Evolutionary conservation across 2,329 filamentous ascomycete species (phyloP).

Genomic region (Monosporascus sp.): DNA sequence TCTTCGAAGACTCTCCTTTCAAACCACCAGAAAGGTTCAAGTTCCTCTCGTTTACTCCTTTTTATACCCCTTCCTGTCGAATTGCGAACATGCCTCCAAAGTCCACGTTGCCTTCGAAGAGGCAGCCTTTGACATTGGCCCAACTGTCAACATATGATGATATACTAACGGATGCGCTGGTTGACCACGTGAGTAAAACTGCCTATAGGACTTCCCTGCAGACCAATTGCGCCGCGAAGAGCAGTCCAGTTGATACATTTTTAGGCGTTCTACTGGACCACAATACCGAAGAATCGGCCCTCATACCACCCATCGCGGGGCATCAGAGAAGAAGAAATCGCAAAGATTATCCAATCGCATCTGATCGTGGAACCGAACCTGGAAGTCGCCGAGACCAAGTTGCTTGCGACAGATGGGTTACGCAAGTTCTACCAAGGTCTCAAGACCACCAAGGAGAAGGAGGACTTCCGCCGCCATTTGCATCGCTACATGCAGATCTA

Average conservation of each 20-base stretch:
- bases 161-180: constrained; percentile 86
- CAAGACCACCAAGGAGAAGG: constrained; percentile 71
- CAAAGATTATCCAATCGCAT: constrained; percentile 56
- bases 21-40: neutral
- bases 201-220: neutral
- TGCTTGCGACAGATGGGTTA: constrained; percentile 69
- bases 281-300: constrained; percentile 86
- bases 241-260: constrained; percentile 12
- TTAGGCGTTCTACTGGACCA: constrained; percentile 94
- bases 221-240: constrained; percentile 3
- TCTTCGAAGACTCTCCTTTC: too few relatives aligned
- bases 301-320: constrained; percentile 82
- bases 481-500: constrained; percentile 92
- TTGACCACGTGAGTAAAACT: constrained; percentile 74
- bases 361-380: constrained; percentile 72
- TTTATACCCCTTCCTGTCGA: constrained; percentile 4
- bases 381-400: constrained; percentile 61
- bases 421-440: constrained; percentile 65
- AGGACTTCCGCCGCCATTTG: constrained; percentile 80
- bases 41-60: neutral
- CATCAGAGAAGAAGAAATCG: constrained; percentile 60
- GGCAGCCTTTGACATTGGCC: constrained; percentile 73
- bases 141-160: constrained; percentile 94
- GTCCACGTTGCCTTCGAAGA: constrained; percentile 40
- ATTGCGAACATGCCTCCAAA: constrained; percentile 30